Evolutionary conservation across 192 early-diverging fungal genomes (phyloP).

Genomic region (Nowakowskiella sp.): DNA sequence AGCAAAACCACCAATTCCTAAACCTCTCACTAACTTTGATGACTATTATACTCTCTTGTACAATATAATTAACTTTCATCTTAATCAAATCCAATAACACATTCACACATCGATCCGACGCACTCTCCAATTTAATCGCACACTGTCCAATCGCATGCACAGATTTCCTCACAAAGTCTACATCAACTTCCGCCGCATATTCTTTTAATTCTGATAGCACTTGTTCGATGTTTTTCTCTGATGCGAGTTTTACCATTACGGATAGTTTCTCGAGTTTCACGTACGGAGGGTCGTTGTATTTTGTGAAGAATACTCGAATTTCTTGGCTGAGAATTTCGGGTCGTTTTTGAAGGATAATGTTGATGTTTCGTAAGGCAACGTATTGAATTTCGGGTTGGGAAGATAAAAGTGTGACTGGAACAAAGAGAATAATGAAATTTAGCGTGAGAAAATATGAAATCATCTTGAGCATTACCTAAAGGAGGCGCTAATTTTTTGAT

Average conservation of each 20-base stretch:
- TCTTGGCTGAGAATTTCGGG: slow-evolving; percentile 83
- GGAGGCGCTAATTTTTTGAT: slow-evolving; percentile 91
- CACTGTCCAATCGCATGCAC: slow-evolving; percentile 86
- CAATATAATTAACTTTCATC: slow-evolving; percentile 77
- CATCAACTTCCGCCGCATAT: slow-evolving; percentile 93
- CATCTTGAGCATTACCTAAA: slow-evolving; percentile 48
- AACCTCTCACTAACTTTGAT: slow-evolving; percentile 54
- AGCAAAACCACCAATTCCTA: neutral
- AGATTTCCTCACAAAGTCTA: slow-evolving; percentile 88
- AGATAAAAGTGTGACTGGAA: slow-evolving; percentile 72
- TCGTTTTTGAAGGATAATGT: slow-evolving; percentile 84
- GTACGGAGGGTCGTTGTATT: slow-evolving; percentile 97
- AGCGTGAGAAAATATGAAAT: neutral
- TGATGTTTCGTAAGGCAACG: slow-evolving; percentile 94
- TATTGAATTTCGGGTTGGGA: slow-evolving; percentile 91
- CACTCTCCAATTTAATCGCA: slow-evolving; percentile 82
- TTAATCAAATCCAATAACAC: slow-evolving; percentile 87
- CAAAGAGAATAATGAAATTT: slow-evolving; percentile 1
- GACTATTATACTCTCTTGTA: slow-evolving; percentile 86
- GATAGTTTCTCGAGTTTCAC: slow-evolving; percentile 95
- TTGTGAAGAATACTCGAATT: slow-evolving; percentile 95
- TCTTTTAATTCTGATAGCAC: slow-evolving; percentile 90
- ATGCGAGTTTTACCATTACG: slow-evolving; percentile 83
- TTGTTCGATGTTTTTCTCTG: slow-evolving; percentile 81
- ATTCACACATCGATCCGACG: slow-evolving; percentile 76